These are phyloP conservation scores for Danielozyma ontarioensis DNA, from an alignment of 805 yeast species.

Conservation along the genomic window DNA sequence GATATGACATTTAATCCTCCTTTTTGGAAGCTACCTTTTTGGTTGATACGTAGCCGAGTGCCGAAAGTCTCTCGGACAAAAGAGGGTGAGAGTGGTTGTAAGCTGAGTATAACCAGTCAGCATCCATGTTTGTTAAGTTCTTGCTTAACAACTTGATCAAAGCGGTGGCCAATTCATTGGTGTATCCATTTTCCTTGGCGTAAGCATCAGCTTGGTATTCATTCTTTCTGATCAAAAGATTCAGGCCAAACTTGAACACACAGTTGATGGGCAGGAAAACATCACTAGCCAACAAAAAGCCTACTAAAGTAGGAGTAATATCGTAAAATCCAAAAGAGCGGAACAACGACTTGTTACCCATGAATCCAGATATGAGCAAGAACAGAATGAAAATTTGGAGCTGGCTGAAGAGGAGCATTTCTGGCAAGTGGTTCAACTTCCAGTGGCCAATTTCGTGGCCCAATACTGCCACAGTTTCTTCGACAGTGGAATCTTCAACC, in stretches of 20 bases:
- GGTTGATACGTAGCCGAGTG: conserved; percentile 51
- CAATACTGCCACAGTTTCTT: conserved; percentile 86
- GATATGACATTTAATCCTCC: conserved; percentile 1
- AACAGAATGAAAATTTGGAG: conserved; percentile 60
- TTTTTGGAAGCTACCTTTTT: conserved; percentile 33
- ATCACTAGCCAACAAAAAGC: conserved; percentile 75
- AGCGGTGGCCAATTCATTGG: conserved; percentile 62
- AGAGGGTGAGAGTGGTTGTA: conserved; percentile 92
- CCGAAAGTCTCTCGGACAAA: conserved; percentile 78
- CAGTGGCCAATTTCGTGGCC: conserved; percentile 99
- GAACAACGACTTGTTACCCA: conserved; percentile 74
- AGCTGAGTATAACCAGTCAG: conserved; percentile 84
- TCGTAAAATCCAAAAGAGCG: conserved; percentile 67
- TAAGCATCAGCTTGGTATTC: conserved; percentile 93
- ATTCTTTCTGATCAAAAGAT: conserved; percentile 72
- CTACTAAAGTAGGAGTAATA: conserved; percentile 71
- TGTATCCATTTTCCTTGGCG: conserved; percentile 72
- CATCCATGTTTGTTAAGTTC: conserved; percentile 81
- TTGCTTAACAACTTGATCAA: conserved; percentile 73
- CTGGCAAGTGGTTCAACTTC: conserved; percentile 85
- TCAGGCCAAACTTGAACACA: conserved; percentile 58
- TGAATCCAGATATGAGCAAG: conserved; percentile 71
- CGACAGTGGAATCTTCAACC: conserved; percentile 68
- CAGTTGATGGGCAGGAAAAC: conserved; percentile 75
- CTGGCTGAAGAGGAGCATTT: conserved; percentile 63